Conservation (phyloP, 163 green algal genomes). For the Scenedesmus sp. region DNA sequence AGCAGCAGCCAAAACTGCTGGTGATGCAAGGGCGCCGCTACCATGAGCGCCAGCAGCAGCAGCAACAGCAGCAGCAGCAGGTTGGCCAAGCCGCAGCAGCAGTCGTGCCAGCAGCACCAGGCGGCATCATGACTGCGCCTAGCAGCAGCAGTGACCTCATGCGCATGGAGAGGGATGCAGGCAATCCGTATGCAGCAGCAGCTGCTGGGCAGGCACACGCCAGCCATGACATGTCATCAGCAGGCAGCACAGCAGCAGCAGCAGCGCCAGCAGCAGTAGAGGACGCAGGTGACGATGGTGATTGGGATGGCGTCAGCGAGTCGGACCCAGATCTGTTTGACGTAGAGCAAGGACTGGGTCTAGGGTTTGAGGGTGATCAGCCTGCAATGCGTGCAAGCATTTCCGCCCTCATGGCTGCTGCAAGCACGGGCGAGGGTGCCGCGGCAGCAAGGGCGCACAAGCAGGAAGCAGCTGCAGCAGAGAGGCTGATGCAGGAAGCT, state of each 20-base stretch:
- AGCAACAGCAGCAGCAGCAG: conserved; percentile 14
- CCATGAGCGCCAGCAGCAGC: neutral
- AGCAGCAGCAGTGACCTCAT: conserved; percentile 46
- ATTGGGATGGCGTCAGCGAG: neutral
- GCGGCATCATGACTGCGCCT: conserved; percentile 3
- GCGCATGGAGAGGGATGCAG: conserved; percentile 26
- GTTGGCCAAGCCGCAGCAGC: neutral
- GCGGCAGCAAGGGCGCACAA: neutral
- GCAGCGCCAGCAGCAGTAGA: conserved; percentile 8
- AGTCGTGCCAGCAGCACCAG: neutral
- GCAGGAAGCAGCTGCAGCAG: conserved; percentile 37
- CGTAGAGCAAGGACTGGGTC: neutral
- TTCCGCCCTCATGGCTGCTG: conserved; percentile 58
- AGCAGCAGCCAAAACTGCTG: neutral
- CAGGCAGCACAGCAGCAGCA: neutral
- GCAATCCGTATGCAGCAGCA: neutral
- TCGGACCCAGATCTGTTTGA: conserved; percentile 39
- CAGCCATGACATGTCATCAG: neutral
- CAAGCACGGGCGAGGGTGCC: neutral
- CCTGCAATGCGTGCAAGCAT: conserved; percentile 57
- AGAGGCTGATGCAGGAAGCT: conserved; percentile 33
- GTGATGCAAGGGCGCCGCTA: neutral
- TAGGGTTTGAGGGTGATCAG: neutral
- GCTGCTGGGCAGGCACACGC: neutral
- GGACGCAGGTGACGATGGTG: neutral